A percentile compares a stretch with the other conserved stretches of the same genome.
These are phyloP conservation scores for Boletus coccyginus DNA, from an alignment of 768 basidiomycete genomes.

Conservation along the genomic window DNA sequence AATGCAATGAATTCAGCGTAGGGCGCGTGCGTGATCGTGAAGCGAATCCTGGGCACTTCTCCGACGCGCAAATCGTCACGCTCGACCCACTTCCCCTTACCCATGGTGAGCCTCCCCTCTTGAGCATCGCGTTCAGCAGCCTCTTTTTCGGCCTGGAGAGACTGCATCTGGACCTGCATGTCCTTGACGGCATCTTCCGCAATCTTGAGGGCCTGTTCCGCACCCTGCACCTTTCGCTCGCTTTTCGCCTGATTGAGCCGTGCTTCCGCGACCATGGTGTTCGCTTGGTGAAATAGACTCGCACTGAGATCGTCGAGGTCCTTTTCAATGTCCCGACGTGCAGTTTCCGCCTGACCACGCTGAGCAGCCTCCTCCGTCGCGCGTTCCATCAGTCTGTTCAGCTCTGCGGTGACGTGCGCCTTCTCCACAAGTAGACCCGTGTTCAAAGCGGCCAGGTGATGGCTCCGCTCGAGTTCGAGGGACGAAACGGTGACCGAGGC, in stretches of 20 bases:
- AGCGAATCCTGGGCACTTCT: slow-evolving; percentile 34
- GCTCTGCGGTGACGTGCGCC: slow-evolving; percentile 84
- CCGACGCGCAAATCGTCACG: slow-evolving; percentile 31
- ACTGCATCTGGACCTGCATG: slow-evolving; percentile 86
- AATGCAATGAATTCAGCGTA: slow-evolving; percentile 82
- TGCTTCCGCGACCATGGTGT: slow-evolving; percentile 97
- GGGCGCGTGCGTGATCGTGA: slow-evolving; percentile 68
- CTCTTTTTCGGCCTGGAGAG: slow-evolving; percentile 66
- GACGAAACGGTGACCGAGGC: slow-evolving; percentile 68
- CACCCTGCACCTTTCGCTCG: slow-evolving; percentile 71
- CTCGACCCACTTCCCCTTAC: slow-evolving; percentile 69
- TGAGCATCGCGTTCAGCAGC: slow-evolving; percentile 50
- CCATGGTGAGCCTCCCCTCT: slow-evolving; percentile 50
- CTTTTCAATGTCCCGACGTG: slow-evolving; percentile 80
- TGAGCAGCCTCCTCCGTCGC: slow-evolving; percentile 93
- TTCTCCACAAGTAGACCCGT: slow-evolving; percentile 92
- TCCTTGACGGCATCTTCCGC: slow-evolving; percentile 83
- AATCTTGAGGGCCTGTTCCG: slow-evolving; percentile 74
- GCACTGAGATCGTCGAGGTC: slow-evolving; percentile 95
- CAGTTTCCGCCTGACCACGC: slow-evolving; percentile 86
- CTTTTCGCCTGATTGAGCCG: slow-evolving; percentile 62
- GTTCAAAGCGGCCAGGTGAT: slow-evolving; percentile 87
- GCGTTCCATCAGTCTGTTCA: slow-evolving; percentile 90
- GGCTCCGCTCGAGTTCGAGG: slow-evolving; percentile 80
- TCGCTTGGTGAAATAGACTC: slow-evolving; percentile 86